phyloP scores from a whole-genome alignment of 2,329 filamentous ascomycete species.

The Aspergillus fijiensis region DNA sequence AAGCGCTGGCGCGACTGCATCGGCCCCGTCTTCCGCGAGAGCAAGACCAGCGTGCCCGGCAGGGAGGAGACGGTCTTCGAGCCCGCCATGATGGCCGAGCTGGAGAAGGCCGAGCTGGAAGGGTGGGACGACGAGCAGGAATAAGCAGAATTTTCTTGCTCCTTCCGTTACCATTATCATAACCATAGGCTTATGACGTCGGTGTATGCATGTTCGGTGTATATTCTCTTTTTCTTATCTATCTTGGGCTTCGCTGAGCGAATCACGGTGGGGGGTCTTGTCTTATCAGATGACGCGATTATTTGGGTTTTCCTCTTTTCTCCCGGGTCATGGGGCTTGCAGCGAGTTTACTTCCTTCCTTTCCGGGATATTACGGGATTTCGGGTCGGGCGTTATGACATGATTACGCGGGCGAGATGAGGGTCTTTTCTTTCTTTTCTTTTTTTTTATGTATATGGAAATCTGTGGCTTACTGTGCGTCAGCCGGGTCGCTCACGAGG shows the following conservation, averaged over 20 bases:
- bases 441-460: too few relatives aligned
- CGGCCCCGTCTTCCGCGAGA: conserved; percentile 83
- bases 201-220: conserved; percentile 8
- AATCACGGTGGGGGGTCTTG: neutral
- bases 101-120: conserved; percentile 74
- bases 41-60: conserved; percentile 71
- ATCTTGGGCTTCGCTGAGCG: conserved; percentile 3
- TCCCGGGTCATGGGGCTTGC: too few relatives aligned
- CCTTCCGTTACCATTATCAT: neutral
- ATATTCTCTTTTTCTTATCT: neutral
- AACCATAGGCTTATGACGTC: neutral
- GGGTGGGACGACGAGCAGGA: conserved; percentile 79
- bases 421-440: too few relatives aligned
- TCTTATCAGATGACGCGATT: neutral
- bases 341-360: too few relatives aligned
- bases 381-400: too few relatives aligned
- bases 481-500: too few relatives aligned
- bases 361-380: too few relatives aligned
- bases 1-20: conserved; percentile 89
- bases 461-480: too few relatives aligned
- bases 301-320: too few relatives aligned
- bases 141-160: conserved; percentile 31
- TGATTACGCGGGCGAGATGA: too few relatives aligned
- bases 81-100: conserved; percentile 66
- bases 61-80: conserved; percentile 72